A percentile compares a stretch with the other conserved stretches of the same genome.
phyloP scores from a whole-genome alignment of 1,284 basidiomycete species.

The Cryptococcus hybrid region DNA sequence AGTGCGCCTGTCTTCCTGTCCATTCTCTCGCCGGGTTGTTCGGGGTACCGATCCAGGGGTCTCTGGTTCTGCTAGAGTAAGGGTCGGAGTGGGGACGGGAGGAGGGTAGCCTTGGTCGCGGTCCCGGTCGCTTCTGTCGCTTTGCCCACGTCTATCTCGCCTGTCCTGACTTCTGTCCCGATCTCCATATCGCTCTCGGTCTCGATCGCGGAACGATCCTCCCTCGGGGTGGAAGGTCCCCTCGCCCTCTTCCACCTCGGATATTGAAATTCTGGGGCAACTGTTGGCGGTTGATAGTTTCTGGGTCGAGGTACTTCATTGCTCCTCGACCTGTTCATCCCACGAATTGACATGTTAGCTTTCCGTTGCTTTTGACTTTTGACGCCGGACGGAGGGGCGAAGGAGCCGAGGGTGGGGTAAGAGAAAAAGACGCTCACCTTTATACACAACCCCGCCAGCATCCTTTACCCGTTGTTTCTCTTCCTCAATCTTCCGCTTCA shows the following conservation, averaged over 20 bases:
- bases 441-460: conserved; percentile 43
- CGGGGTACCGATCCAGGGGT: background rate
- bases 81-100: background rate
- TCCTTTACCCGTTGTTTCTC: conserved; percentile 31
- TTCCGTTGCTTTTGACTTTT: background rate
- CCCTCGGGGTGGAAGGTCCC: background rate
- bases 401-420: too few species aligned
- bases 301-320: conserved; percentile 50
- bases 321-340: conserved; percentile 40
- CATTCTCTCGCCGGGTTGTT: background rate
- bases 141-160: background rate
- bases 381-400: background rate
- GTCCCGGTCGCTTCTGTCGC: too few species aligned
- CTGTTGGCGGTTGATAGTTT: conserved; percentile 16
- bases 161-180: background rate
- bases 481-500: conserved; percentile 34
- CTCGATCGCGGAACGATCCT: background rate
- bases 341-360: background rate
- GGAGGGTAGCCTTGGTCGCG: background rate
- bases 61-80: background rate
- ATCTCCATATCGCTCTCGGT: conserved; percentile 8
- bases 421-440: conserved; percentile 28
- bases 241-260: background rate
- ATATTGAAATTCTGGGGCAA: conserved; percentile 5
- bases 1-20: background rate